A percentile compares a stretch with the other conserved stretches of the same genome.
Evolutionary conservation across 331 rosid genomes (phyloP).

Genomic region (Malus hybrid): DNA sequence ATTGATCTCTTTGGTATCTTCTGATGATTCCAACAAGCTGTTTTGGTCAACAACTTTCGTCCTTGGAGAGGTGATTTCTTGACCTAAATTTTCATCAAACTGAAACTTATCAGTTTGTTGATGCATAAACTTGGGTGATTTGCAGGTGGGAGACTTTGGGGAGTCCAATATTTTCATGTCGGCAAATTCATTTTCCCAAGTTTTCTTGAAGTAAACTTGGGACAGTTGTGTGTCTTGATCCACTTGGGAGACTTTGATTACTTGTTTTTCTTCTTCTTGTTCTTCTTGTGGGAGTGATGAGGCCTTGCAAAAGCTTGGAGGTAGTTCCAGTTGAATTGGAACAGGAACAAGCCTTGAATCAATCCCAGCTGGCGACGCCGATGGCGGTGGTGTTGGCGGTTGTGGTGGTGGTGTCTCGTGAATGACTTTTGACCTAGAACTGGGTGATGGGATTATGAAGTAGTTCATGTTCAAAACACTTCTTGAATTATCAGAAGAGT

Average conservation of each 20-base stretch:
- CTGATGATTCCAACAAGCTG: neutral
- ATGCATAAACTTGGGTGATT: constrained; percentile 5
- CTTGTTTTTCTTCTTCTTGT: too few relatives aligned
- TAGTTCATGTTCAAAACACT: constrained; percentile 40
- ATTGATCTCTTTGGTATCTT: constrained; percentile 21
- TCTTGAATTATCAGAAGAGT: constrained; percentile 9
- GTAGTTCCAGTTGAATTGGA: constrained; percentile 46
- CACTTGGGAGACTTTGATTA: neutral
- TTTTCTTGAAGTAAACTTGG: constrained; percentile 48
- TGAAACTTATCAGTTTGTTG: constrained; percentile 19
- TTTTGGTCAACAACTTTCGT: constrained; percentile 21
- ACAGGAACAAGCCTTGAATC: constrained; percentile 31
- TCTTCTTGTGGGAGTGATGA: neutral
- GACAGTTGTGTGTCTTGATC: constrained; percentile 39
- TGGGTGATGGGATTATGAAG: constrained; percentile 46
- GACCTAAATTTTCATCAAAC: constrained; percentile 10
- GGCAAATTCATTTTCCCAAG: constrained; percentile 63
- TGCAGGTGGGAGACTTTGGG: constrained; percentile 40
- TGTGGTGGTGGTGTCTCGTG: constrained; percentile 7
- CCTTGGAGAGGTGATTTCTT: constrained; percentile 36
- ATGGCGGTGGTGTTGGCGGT: neutral
- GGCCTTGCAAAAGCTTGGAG: constrained; percentile 4
- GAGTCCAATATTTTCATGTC: constrained; percentile 76
- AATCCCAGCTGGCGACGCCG: neutral
- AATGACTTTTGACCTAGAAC: constrained; percentile 6